Evolutionary conservation across 2,329 filamentous ascomycete species (phyloP).

Genomic region (Bipolaris cookei): DNA sequence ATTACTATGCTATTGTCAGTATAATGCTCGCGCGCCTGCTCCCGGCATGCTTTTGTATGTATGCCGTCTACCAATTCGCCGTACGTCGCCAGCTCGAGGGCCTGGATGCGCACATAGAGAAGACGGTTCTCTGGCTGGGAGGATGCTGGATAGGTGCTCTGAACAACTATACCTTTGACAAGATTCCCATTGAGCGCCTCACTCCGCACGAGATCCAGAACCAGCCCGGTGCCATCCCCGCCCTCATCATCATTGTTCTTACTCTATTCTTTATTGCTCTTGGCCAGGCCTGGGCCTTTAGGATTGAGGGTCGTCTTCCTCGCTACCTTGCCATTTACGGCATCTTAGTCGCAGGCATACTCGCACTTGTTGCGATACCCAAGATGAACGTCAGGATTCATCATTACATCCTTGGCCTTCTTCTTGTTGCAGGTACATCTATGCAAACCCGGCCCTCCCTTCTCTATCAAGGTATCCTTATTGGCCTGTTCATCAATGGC

Average conservation of each 20-base stretch:
- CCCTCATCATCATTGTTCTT: conserved; percentile 78
- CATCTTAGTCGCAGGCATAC: conserved; percentile 81
- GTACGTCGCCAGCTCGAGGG: conserved; percentile 73
- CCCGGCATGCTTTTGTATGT: conserved; percentile 84
- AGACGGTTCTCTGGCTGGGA: conserved; percentile 87
- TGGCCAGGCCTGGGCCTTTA: conserved; percentile 83
- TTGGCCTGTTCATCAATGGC: conserved; percentile 93
- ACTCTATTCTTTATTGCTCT: conserved; percentile 71
- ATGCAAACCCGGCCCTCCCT: conserved; percentile 86
- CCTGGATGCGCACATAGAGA: conserved; percentile 84
- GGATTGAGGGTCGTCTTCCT: conserved; percentile 80
- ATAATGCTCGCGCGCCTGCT: conserved; percentile 80
- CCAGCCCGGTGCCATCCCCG: conserved; percentile 86
- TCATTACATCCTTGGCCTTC: conserved; percentile 88
- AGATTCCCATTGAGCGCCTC: conserved; percentile 91
- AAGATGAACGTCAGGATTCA: conserved; percentile 85
- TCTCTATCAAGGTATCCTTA: conserved; percentile 84
- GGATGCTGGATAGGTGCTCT: conserved; percentile 89
- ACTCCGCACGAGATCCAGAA: conserved; percentile 86
- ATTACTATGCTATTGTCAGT: conserved; percentile 75
- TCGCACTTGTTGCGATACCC: conserved; percentile 72
- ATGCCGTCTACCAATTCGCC: conserved; percentile 86
- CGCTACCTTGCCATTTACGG: conserved; percentile 79
- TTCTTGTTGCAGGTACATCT: conserved; percentile 85
- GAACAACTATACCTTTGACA: conserved; percentile 93